Evolutionary conservation across 116 monocot genomes (phyloP).

Genomic region (Papilionanthe hybrid): DNA sequence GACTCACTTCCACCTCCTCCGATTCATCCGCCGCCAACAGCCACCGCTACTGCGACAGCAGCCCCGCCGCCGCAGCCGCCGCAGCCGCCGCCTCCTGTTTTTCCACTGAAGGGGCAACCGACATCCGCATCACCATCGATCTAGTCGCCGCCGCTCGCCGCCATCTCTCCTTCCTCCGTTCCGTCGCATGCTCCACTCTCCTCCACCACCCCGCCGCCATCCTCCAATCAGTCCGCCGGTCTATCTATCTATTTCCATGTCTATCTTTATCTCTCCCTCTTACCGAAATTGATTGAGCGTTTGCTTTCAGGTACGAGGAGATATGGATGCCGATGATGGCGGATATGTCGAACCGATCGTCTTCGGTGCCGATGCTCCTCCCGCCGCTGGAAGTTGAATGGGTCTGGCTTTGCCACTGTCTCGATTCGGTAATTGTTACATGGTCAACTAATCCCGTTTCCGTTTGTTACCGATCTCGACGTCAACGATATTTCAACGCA

Average conservation of each 20-base stretch:
- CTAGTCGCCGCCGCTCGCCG: conserved; percentile 69
- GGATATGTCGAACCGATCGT: conserved; percentile 20
- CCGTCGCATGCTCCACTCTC: conserved; percentile 33
- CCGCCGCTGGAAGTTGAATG: conserved; percentile 78
- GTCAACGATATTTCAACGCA: conserved; percentile 2
- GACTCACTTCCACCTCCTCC: neutral
- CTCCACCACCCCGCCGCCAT: conserved; percentile 10
- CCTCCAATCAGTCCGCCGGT: conserved; percentile 52
- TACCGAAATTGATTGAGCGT: neutral
- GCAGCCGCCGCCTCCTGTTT: conserved; percentile 32
- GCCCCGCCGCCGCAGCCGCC: conserved; percentile 15
- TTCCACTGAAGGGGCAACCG: conserved; percentile 7
- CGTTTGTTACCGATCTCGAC: neutral
- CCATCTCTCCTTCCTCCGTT: conserved; percentile 60
- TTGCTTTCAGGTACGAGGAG: conserved; percentile 59
- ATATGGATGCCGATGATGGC: conserved; percentile 86
- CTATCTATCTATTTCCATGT: neutral
- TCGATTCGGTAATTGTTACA: conserved; percentile 33
- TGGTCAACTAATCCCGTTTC: neutral
- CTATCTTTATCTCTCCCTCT: neutral
- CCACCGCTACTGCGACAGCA: conserved; percentile 51
- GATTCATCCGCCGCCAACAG: conserved; percentile 16
- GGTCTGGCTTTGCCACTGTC: conserved; percentile 94
- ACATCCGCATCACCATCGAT: conserved; percentile 40
- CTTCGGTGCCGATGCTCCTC: conserved; percentile 39